Evolutionary conservation across 1,139 yeast genomes (phyloP).

Genomic region (Cylindricascospora bacillispora): DNA sequence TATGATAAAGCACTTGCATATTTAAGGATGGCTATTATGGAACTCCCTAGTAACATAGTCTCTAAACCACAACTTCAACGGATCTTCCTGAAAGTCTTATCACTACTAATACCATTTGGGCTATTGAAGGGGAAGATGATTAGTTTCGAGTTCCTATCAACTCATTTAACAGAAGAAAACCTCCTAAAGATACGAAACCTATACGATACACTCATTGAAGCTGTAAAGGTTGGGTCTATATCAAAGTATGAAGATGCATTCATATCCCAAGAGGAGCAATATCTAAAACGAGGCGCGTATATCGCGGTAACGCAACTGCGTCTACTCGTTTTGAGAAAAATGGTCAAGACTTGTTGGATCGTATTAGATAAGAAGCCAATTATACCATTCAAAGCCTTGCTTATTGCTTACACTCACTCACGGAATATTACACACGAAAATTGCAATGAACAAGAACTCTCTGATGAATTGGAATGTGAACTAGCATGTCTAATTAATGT

Average conservation of each 20-base stretch:
- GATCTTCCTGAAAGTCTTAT: slow-evolving; percentile 30
- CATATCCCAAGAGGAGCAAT: slow-evolving; percentile 33
- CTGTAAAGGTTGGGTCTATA: slow-evolving; percentile 46
- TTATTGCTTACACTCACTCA: slow-evolving; percentile 5
- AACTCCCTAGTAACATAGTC: slow-evolving; percentile 16
- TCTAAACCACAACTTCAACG: slow-evolving; percentile 1
- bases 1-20: slow-evolving; percentile 11
- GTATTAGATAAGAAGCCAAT: slow-evolving; percentile 8
- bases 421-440: slow-evolving; percentile 1
- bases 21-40: slow-evolving; percentile 12
- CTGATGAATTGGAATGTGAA: slow-evolving; percentile 56
- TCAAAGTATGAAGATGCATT: slow-evolving; percentile 35
- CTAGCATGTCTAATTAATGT: slow-evolving; percentile 54
- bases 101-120: slow-evolving; percentile 43
- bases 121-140: slow-evolving; percentile 29
- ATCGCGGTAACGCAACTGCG: slow-evolving; percentile 46
- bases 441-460: slow-evolving; percentile 11
- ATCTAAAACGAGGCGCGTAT: slow-evolving; percentile 51
- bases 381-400: slow-evolving; percentile 10
- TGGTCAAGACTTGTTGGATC: slow-evolving; percentile 38
- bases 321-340: slow-evolving; percentile 37
- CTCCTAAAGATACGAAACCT: slow-evolving; percentile 18
- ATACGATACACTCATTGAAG: slow-evolving; percentile 39
- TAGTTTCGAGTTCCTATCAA: slow-evolving; percentile 1
- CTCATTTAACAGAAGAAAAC: slow-evolving; percentile 5